These are phyloP conservation scores for Populus alba DNA, from an alignment of 345 rosid genomes.

Conservation along the genomic window DNA sequence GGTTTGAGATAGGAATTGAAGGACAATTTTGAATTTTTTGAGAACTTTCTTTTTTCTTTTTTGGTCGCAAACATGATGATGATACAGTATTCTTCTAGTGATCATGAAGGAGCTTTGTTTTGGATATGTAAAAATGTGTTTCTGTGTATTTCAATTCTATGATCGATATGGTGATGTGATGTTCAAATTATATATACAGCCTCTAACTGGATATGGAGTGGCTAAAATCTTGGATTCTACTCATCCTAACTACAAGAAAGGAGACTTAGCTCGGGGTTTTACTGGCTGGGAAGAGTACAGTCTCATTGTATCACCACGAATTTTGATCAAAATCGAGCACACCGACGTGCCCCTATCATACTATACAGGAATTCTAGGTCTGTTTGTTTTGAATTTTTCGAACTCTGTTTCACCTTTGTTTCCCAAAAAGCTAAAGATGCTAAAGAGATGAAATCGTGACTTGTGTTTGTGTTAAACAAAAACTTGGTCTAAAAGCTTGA, in stretches of 20 bases:
- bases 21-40: not conserved
- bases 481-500: too few species aligned
- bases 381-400: slow-evolving; percentile 13
- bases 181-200: slow-evolving; percentile 27
- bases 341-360: slow-evolving; percentile 56
- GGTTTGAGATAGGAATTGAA: not conserved
- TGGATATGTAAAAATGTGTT: not conserved
- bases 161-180: not conserved
- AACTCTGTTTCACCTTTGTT: not conserved
- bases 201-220: slow-evolving; percentile 52
- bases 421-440: not conserved
- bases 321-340: slow-evolving; percentile 46
- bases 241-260: slow-evolving; percentile 40
- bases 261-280: slow-evolving; percentile 54
- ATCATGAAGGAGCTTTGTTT: not conserved
- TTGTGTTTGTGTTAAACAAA: not conserved
- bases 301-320: slow-evolving; percentile 30
- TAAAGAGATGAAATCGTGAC: not conserved
- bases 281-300: slow-evolving; percentile 73
- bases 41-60: not conserved
- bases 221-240: slow-evolving; percentile 54
- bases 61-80: not conserved
- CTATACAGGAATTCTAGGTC: slow-evolving; percentile 65
- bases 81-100: not conserved
- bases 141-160: not conserved